phyloP scores from a whole-genome alignment of 306 rosid species.

The Sechiopsis laciniata region DNA sequence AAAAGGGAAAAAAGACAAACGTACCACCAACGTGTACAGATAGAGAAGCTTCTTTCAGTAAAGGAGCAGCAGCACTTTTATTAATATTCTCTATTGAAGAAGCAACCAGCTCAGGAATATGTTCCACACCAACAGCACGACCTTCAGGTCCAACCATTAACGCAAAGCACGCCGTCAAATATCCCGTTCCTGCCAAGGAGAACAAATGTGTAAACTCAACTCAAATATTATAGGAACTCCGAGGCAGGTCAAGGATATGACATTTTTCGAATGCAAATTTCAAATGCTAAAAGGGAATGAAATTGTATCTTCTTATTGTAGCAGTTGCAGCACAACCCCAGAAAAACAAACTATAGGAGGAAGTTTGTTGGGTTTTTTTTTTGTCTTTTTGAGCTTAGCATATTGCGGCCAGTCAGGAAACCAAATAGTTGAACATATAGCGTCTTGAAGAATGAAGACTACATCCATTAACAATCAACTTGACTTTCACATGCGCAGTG shows the following conservation, averaged over 20 bases:
- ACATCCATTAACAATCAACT: neutral
- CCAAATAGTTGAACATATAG: neutral
- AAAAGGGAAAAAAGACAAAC: slow-evolving; percentile 20
- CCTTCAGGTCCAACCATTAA: slow-evolving; percentile 89
- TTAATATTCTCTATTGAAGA: slow-evolving; percentile 62
- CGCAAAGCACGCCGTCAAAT: slow-evolving; percentile 87
- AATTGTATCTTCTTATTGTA: neutral
- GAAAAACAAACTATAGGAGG: too few species aligned
- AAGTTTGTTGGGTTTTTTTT: too few species aligned
- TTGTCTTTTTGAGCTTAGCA: too few species aligned
- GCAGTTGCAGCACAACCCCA: too few species aligned
- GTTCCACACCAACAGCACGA: slow-evolving; percentile 74
- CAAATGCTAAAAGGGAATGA: neutral
- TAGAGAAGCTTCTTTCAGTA: slow-evolving; percentile 72
- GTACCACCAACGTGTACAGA: slow-evolving; percentile 67
- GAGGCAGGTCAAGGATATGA: neutral
- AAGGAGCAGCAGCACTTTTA: slow-evolving; percentile 66
- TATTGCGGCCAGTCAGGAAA: too few species aligned
- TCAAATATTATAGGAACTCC: neutral
- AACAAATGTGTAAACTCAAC: neutral
- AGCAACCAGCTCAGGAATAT: slow-evolving; percentile 82
- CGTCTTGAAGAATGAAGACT: neutral
- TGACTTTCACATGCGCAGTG: neutral
- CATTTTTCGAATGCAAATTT: neutral
- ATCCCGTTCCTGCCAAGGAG: slow-evolving; percentile 69